Evolutionary conservation across 192 early-diverging fungal genomes (phyloP).

Genomic region (Rhizophlyctis rosea): DNA sequence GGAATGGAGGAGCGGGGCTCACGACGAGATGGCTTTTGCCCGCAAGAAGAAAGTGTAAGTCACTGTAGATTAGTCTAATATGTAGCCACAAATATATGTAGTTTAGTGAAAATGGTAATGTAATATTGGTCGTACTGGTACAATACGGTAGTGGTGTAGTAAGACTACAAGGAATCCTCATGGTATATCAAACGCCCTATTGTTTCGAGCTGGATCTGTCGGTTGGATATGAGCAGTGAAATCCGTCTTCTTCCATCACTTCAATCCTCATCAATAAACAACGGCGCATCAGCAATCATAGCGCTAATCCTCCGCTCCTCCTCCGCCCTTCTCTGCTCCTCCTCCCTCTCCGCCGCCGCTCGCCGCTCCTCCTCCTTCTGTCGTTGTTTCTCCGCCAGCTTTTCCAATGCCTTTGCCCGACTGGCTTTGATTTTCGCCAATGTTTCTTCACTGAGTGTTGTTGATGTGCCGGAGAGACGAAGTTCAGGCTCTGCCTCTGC

Average conservation of each 20-base stretch:
- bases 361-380: neutral
- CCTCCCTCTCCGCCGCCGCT: neutral
- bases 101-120: no score
- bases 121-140: no score
- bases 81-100: no score
- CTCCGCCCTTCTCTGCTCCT: neutral
- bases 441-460: neutral
- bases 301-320: neutral
- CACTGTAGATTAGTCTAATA: no score
- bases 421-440: conserved; percentile 9
- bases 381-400: conserved; percentile 5
- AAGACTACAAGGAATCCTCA: no score
- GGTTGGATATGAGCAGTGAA: no score
- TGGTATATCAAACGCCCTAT: no score
- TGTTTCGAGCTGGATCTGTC: no score
- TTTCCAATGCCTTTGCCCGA: conserved; percentile 2
- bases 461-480: conserved; percentile 1
- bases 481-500: neutral
- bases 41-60: neutral
- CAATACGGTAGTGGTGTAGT: no score
- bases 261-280: no score
- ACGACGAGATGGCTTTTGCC: neutral
- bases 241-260: no score
- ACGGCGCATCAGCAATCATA: no score
- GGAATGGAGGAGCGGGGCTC: neutral